Evolutionary conservation across 2,329 filamentous ascomycete species (phyloP).

Genomic region (Ophiostoma pallidulum): DNA sequence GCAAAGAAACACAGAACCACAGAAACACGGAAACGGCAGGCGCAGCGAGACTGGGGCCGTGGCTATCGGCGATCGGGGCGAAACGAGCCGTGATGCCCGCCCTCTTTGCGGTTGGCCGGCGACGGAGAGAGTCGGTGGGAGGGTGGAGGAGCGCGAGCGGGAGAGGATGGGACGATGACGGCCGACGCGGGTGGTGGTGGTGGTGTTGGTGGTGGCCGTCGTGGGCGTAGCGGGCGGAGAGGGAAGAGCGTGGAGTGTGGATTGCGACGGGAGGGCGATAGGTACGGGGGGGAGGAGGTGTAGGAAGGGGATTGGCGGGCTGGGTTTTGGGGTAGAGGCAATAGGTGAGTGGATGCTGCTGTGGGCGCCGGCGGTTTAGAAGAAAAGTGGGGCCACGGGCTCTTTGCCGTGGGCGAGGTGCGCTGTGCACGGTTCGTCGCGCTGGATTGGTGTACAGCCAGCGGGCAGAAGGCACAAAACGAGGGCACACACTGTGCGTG

Average conservation of each 20-base stretch:
- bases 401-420: not conserved
- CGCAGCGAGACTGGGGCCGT: constrained; percentile 5
- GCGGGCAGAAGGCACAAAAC: no score
- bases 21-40: no score
- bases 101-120: not conserved
- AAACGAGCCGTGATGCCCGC: not conserved
- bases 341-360: not conserved
- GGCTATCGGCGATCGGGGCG: constrained; percentile 6
- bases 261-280: constrained; percentile 8
- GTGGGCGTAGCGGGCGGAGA: not conserved
- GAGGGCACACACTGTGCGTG: no score
- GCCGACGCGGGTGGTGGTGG: constrained; percentile 3
- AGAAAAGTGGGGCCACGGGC: not conserved
- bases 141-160: not conserved
- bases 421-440: no score
- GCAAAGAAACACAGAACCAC: constrained; percentile 1
- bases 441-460: no score
- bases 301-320: not conserved
- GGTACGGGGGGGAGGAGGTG: not conserved
- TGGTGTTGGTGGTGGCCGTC: not conserved
- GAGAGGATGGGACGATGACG: constrained; percentile 4
- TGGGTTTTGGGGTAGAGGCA: not conserved
- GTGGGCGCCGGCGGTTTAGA: not conserved
- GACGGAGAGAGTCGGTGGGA: not conserved
- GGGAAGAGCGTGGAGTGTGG: not conserved